Base-by-base conservation (phyloP, 345 rosid genomes). In the Populus euphratica region DNA sequence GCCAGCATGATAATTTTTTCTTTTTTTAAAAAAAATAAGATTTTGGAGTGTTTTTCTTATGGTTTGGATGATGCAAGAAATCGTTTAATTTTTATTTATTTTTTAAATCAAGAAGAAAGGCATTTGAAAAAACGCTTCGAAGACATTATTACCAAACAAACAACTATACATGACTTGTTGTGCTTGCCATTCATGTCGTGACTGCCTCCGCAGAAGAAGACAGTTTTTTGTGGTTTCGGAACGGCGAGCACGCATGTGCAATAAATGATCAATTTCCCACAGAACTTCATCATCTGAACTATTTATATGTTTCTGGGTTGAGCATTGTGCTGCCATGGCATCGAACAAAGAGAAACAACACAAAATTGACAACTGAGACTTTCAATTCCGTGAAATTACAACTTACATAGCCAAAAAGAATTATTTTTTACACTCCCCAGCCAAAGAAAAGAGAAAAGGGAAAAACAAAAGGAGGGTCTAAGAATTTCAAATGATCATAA, bases 321-420 rank as follows among this genome's bases (percentile, higher is more conserved):
- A 56, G 10, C 27, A 1, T n/a, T 3, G n/a, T n/a, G 63, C 63
- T 9, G 63, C 63, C n/a, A 27, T 7, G 6, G 16, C 17, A 33
- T 38, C 31, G 27, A 52, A 12, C 50, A 73, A n/a, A n/a, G 21
- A 39, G 49, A 29, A 44, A 13, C 1, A 17, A 6, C 17, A 43
- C 17, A 11, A 25, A 65, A 65, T 5, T 65, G 62, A 44, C 61
- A 65, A 75, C 11, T 13, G 64, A 69, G 63, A 36, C 43, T 68
- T 78, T 33, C 20, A 47, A 67, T 50, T 54, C 18, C 62, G 59
- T 4, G 35, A 73, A 54, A 79, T 74, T 64, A 72, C 64, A 78
- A 33, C 47, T 79, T 52, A 18, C 49, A 67, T 69, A 69, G 5
- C 75, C 74, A 62, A 80, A 80, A 80, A 74, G 69, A 79, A 36